Evolutionary conservation across 495 filamentous ascomycete species (phyloP).

Genomic region (Diplogelasinospora grovesii): DNA sequence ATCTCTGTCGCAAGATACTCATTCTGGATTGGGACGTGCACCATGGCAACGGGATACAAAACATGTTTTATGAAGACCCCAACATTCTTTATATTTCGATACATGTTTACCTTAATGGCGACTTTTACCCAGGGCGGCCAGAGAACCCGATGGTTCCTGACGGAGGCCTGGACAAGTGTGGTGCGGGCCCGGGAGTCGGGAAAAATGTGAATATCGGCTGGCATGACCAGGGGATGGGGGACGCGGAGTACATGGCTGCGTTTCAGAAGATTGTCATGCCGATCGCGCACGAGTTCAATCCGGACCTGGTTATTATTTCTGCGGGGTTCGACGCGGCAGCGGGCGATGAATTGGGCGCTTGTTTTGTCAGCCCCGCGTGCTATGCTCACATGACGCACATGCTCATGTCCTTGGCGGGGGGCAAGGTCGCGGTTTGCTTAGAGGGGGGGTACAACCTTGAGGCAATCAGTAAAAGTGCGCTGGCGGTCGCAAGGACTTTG

Average conservation of each 20-base stretch:
- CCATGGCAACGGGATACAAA: slow-evolving; percentile 93
- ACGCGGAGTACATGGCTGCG: slow-evolving; percentile 92
- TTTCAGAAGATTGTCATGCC: slow-evolving; percentile 98
- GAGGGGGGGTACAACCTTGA: slow-evolving; percentile 94
- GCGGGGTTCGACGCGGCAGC: slow-evolving; percentile 95
- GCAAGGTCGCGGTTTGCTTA: slow-evolving; percentile 85
- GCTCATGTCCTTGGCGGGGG: slow-evolving; percentile 91
- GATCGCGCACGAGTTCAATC: slow-evolving; percentile 84
- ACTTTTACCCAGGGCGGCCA: slow-evolving; percentile 76
- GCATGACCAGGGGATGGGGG: slow-evolving; percentile 86
- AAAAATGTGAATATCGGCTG: slow-evolving; percentile 96
- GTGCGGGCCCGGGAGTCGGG: slow-evolving; percentile 65
- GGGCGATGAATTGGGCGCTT: slow-evolving; percentile 86
- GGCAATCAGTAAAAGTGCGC: slow-evolving; percentile 84
- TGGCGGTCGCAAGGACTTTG: slow-evolving; percentile 84
- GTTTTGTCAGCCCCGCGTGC: slow-evolving; percentile 81
- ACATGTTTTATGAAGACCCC: slow-evolving; percentile 89
- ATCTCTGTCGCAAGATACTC: slow-evolving; percentile 75
- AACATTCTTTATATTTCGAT: slow-evolving; percentile 94
- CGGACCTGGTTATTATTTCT: slow-evolving; percentile 91
- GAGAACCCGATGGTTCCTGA: slow-evolving; percentile 51
- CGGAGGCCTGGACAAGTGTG: slow-evolving; percentile 71
- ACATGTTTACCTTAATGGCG: slow-evolving; percentile 77
- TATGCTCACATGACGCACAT: slow-evolving; percentile 99
- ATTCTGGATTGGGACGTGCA: slow-evolving; percentile 93